A percentile compares a stretch with the other conserved stretches of the same genome.
Conservation (phyloP, 306 rosid species). For the Quercus agrifolia region DNA sequence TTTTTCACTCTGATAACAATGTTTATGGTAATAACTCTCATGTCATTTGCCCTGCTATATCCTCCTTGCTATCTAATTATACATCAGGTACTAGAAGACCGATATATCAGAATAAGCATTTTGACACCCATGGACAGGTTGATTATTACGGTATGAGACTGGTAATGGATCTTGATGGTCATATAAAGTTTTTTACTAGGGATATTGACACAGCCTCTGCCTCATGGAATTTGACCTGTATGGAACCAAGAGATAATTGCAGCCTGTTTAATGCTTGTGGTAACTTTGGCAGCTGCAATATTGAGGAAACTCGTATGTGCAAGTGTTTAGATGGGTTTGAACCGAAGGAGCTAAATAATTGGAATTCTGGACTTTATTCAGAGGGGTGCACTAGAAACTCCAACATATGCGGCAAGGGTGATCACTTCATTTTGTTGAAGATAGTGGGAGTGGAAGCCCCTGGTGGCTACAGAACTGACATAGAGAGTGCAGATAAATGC, state of each 20-base stretch:
- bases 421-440: neutral
- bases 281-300: conserved; percentile 32
- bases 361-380: neutral
- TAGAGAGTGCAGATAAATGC: neutral
- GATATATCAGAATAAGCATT: too few species aligned
- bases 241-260: neutral
- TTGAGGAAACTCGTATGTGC: neutral
- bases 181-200: neutral
- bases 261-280: conserved; percentile 28
- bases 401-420: neutral
- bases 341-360: neutral
- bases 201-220: too few species aligned
- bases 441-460: neutral
- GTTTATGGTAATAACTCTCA: too few species aligned
- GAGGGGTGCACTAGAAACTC: conserved; percentile 27
- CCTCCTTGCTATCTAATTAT: too few species aligned
- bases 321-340: conserved; percentile 47
- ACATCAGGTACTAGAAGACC: too few species aligned
- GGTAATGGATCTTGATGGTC: neutral
- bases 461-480: fast-evolving
- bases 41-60: too few species aligned
- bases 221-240: too few species aligned
- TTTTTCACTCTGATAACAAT: too few species aligned
- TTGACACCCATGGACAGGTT: too few species aligned
- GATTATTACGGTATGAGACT: neutral